phyloP scores from a whole-genome alignment of 1,284 basidiomycete species.

The Chalciporus sp. region DNA sequence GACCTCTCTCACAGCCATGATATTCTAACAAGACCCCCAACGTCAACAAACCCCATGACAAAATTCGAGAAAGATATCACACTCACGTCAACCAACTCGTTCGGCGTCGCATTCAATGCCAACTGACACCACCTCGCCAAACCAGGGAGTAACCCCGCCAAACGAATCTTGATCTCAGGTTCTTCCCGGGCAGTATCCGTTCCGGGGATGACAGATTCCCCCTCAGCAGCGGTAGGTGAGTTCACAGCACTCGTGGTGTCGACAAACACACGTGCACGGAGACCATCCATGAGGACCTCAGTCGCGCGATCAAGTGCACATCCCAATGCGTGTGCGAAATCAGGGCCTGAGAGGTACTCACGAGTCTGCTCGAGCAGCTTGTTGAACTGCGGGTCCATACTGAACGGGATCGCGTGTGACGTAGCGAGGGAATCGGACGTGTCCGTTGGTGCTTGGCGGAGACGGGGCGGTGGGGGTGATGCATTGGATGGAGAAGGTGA shows the following conservation, averaged over 20 bases:
- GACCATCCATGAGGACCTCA: constrained; percentile 51
- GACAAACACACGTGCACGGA: constrained; percentile 60
- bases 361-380: constrained; percentile 72
- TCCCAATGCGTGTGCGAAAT: constrained; percentile 71
- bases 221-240: constrained; percentile 14
- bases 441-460: neutral
- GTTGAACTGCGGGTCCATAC: constrained; percentile 56
- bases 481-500: constrained; percentile 13
- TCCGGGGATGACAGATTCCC: neutral
- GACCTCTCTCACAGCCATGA: constrained; percentile 47
- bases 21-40: constrained; percentile 31
- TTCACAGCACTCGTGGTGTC: constrained; percentile 28
- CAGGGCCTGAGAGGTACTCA: constrained; percentile 61
- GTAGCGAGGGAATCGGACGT: constrained; percentile 24
- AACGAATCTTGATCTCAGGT: constrained; percentile 51
- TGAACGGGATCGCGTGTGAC: constrained; percentile 23
- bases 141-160: constrained; percentile 79
- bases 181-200: neutral
- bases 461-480: neutral
- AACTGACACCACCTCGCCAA: constrained; percentile 76
- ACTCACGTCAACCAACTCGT: constrained; percentile 83
- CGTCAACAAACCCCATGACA: neutral
- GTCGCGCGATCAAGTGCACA: constrained; percentile 71
- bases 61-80: neutral
- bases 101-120: constrained; percentile 73